Evolutionary conservation across 305 asterid genomes (phyloP).

Genomic region (Plantago coronopus): DNA sequence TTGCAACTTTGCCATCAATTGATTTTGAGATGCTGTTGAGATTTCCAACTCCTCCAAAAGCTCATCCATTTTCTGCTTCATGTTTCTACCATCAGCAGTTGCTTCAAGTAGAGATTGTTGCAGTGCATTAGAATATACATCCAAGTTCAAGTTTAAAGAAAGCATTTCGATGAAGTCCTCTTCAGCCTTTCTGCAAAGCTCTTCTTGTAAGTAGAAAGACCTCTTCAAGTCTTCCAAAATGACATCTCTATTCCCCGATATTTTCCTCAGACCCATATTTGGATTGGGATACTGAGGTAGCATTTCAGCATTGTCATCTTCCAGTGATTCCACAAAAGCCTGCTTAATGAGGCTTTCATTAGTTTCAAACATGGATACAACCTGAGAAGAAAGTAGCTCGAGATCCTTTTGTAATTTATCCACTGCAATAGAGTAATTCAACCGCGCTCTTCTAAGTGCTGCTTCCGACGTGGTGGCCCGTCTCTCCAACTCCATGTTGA

Average conservation of each 20-base stretch:
- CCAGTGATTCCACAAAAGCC: constrained; percentile 61
- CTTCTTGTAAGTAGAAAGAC: constrained; percentile 75
- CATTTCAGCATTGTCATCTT: constrained; percentile 33
- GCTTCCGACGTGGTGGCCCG: constrained; percentile 78
- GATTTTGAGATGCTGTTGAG: constrained; percentile 53
- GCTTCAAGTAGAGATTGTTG: constrained; percentile 61
- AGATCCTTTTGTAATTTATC: constrained; percentile 94
- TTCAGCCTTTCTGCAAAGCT: constrained; percentile 74
- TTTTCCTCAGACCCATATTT: constrained; percentile 38
- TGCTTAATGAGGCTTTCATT: constrained; percentile 84
- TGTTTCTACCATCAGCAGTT: constrained; percentile 35
- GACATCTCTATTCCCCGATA: constrained; percentile 61
- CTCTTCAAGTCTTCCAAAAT: constrained; percentile 78
- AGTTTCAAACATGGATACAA: constrained; percentile 83
- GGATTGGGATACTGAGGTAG: constrained; percentile 38
- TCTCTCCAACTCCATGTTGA: constrained; percentile 76
- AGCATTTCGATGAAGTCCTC: constrained; percentile 77
- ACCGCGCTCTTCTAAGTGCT: constrained; percentile 80
- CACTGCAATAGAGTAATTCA: constrained; percentile 95
- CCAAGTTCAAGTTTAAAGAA: constrained; percentile 63
- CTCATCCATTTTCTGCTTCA: constrained; percentile 42
- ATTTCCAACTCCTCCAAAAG: constrained; percentile 56
- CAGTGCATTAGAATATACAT: constrained; percentile 67
- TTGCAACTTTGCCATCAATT: constrained; percentile 59
- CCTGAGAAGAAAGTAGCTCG: constrained; percentile 94